phyloP scores from a whole-genome alignment of 768 basidiomycete genomes.

The Suillus occidentalis region DNA sequence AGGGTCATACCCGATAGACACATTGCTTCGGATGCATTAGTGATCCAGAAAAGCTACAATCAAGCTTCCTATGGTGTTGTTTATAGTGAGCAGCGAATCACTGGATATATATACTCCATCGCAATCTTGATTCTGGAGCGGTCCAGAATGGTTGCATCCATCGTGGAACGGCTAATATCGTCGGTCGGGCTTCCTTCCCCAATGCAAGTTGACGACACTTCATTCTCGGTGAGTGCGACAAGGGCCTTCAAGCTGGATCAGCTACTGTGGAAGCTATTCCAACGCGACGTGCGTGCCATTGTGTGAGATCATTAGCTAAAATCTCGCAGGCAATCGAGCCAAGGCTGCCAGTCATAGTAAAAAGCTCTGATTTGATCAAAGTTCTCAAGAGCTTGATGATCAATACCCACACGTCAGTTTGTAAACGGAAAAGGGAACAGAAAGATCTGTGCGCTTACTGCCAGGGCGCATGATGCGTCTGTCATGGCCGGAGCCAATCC shows the following conservation, averaged over 20 bases:
- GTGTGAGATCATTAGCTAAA: background rate
- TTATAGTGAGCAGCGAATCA: background rate
- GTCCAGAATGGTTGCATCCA: background rate
- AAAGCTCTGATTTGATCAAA: background rate
- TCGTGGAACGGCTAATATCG: background rate
- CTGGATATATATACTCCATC: background rate
- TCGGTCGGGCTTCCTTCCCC: background rate
- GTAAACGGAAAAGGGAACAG: too few relatives aligned
- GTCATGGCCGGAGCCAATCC: background rate
- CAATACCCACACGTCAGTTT: background rate
- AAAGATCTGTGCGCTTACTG: background rate
- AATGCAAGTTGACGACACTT: background rate
- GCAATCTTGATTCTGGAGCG: background rate
- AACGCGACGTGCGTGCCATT: too few relatives aligned
- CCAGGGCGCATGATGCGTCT: background rate
- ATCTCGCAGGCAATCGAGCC: background rate
- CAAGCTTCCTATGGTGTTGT: background rate
- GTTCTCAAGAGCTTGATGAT: background rate
- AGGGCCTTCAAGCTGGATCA: too few relatives aligned
- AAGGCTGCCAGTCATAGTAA: background rate
- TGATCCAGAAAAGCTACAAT: background rate
- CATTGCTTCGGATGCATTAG: too few relatives aligned
- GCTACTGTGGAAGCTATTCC: too few relatives aligned
- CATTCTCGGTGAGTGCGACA: too few relatives aligned
- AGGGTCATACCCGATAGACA: background rate